These are phyloP conservation scores for Albophoma yamanashiensis DNA, from an alignment of 2,329 filamentous ascomycete species.

Conservation along the genomic window DNA sequence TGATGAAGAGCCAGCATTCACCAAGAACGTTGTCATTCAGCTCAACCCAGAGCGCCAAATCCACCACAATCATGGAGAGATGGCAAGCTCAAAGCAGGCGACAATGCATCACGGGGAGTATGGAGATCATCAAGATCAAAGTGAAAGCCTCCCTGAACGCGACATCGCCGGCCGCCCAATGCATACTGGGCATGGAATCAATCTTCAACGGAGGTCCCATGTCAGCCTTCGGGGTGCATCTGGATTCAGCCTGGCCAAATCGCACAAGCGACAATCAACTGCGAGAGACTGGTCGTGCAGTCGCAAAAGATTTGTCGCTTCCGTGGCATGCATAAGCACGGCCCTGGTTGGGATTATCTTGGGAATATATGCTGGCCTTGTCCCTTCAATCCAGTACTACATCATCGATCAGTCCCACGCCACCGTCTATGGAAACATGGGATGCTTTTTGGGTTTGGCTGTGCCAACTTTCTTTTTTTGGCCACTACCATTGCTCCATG, in stretches of 20 bases:
- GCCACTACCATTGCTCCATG: conserved; percentile 66
- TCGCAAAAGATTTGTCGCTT: conserved; percentile 59
- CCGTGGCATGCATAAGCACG: conserved; percentile 62
- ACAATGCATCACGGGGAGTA: not conserved
- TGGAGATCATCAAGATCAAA: conserved; percentile 4
- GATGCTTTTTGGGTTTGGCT: conserved; percentile 60
- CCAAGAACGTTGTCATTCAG: not conserved
- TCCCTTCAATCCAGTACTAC: conserved; percentile 70
- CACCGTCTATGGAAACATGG: conserved; percentile 62
- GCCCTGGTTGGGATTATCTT: conserved; percentile 59
- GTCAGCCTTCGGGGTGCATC: conserved; percentile 40
- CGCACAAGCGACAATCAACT: conserved; percentile 52
- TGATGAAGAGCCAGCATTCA: not conserved
- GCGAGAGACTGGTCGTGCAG: conserved; percentile 60
- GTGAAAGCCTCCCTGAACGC: conserved; percentile 12
- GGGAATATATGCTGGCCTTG: conserved; percentile 68
- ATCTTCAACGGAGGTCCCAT: conserved; percentile 39
- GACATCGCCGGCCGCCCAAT: conserved; percentile 13
- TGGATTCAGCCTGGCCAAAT: conserved; percentile 40
- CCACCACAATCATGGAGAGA: conserved; percentile 2
- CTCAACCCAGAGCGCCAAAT: conserved; percentile 2
- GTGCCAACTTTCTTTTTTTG: conserved; percentile 61
- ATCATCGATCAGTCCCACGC: conserved; percentile 59
- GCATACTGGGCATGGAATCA: conserved; percentile 24
- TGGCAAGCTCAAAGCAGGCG: not conserved